phyloP scores from a whole-genome alignment of 2,329 filamentous ascomycete species.

The Cadophora luteo-olivacea region DNA sequence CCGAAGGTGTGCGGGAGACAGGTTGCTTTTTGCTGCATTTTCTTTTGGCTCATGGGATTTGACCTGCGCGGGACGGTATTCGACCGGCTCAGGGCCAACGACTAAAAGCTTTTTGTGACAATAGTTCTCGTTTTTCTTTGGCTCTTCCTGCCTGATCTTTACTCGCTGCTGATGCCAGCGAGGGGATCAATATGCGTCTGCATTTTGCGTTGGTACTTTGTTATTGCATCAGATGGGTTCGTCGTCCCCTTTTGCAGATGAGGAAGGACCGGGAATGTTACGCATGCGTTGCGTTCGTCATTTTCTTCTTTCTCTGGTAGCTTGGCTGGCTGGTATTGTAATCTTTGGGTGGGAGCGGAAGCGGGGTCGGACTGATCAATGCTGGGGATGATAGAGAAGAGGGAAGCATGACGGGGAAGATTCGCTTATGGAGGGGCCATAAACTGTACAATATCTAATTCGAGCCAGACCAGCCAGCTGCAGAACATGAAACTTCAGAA shows the following conservation, averaged over 20 bases:
- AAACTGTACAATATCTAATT: conserved; percentile 45
- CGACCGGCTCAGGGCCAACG: conserved; percentile 33
- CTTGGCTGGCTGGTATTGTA: conserved; percentile 44
- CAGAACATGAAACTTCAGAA: conserved; percentile 36
- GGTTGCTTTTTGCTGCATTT: conserved; percentile 43
- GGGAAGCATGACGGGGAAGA: conserved; percentile 29
- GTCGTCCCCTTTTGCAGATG: conserved; percentile 23
- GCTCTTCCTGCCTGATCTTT: conserved; percentile 18
- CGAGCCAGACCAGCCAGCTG: conserved; percentile 42
- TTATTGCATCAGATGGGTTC: conserved; percentile 26
- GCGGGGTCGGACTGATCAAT: conserved; percentile 24
- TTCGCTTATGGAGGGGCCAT: conserved; percentile 19
- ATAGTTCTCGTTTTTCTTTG: conserved; percentile 38
- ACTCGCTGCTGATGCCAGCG: conserved; percentile 7
- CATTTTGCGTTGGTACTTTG: conserved; percentile 31
- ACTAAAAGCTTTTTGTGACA: conserved; percentile 45
- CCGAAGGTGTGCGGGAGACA: conserved; percentile 43
- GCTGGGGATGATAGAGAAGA: conserved; percentile 36
- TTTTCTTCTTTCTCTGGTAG: conserved; percentile 31
- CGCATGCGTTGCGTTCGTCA: conserved; percentile 21
- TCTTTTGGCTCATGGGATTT: conserved; percentile 41
- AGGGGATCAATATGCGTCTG: conserved; percentile 31
- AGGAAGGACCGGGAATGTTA: conserved; percentile 26
- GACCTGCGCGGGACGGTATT: conserved; percentile 35
- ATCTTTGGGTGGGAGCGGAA: conserved; percentile 37